A percentile compares a stretch with the other conserved stretches of the same genome.
Evolutionary conservation across 2,329 filamentous ascomycete genomes (phyloP).

Genomic region (Colletotrichum nymphaeae): DNA sequence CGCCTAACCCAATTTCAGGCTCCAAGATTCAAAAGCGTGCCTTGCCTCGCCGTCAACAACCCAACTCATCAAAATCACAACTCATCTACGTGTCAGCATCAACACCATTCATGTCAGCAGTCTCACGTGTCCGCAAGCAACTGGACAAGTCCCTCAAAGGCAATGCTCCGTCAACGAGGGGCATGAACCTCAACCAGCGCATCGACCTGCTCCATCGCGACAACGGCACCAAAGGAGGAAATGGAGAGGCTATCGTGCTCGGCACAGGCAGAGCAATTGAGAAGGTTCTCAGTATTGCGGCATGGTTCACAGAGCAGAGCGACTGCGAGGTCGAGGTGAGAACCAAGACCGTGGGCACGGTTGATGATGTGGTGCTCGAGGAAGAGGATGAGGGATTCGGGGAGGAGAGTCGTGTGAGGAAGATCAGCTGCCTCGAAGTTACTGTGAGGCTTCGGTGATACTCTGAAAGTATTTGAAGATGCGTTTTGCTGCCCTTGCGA

Average conservation of each 20-base stretch:
- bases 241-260: slow-evolving; percentile 64
- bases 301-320: slow-evolving; percentile 72
- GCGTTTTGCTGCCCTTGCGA: neutral
- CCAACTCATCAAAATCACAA: slow-evolving; percentile 55
- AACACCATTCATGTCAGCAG: slow-evolving; percentile 75
- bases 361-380: slow-evolving; percentile 72
- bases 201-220: slow-evolving; percentile 55
- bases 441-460: slow-evolving; percentile 57
- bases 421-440: slow-evolving; percentile 64
- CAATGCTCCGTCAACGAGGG: slow-evolving; percentile 59
- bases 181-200: slow-evolving; percentile 57
- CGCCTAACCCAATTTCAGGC: slow-evolving; percentile 48
- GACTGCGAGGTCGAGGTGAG: slow-evolving; percentile 69
- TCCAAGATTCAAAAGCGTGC: slow-evolving; percentile 62
- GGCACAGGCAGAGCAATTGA: slow-evolving; percentile 76
- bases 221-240: slow-evolving; percentile 41
- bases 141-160: slow-evolving; percentile 64
- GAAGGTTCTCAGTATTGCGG: slow-evolving; percentile 70
- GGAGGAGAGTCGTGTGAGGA: slow-evolving; percentile 55
- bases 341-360: slow-evolving; percentile 72
- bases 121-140: slow-evolving; percentile 73
- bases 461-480: neutral
- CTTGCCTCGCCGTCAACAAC: slow-evolving; percentile 52
- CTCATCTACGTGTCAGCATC: slow-evolving; percentile 73
- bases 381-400: slow-evolving; percentile 48